These are phyloP conservation scores for Artemisia argyi DNA, from an alignment of 129 eudicot species.

Conservation along the genomic window DNA sequence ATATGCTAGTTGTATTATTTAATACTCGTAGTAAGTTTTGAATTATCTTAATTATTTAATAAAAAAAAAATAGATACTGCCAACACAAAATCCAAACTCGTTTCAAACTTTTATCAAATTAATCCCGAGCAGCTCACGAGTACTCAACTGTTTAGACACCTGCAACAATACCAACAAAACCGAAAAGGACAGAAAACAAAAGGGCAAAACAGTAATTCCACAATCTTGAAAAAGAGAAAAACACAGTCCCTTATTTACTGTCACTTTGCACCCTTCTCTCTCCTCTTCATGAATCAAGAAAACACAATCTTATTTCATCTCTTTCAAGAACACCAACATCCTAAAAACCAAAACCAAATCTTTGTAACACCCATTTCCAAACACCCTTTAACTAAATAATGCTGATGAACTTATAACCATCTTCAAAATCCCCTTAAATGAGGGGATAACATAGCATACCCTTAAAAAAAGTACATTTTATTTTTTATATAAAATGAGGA, in stretches of 20 bases:
- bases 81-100: too few species aligned
- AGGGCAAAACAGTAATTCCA: slow-evolving; percentile 25
- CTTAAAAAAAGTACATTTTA: background rate
- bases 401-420: too few species aligned
- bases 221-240: slow-evolving; percentile 26
- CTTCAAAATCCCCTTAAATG: too few species aligned
- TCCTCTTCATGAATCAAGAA: slow-evolving; percentile 48
- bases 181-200: slow-evolving; percentile 25
- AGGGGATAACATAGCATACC: slow-evolving; percentile 14
- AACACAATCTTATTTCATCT: slow-evolving; percentile 38
- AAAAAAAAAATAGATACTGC: too few species aligned
- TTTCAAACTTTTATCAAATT: too few species aligned
- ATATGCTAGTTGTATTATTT: too few species aligned
- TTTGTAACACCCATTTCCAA: background rate
- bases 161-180: slow-evolving; percentile 3
- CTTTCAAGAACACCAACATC: slow-evolving; percentile 34
- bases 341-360: slow-evolving; percentile 22
- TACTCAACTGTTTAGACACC: too few species aligned
- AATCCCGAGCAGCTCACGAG: too few species aligned
- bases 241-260: slow-evolving; percentile 28
- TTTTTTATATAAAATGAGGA: slow-evolving; percentile 65
- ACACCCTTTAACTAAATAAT: too few species aligned
- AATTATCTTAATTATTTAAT: too few species aligned
- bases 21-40: too few species aligned
- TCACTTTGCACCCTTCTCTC: slow-evolving; percentile 26